These are phyloP conservation scores for Hanseniaspora occidentalis DNA, from an alignment of 805 yeast species.

Conservation along the genomic window DNA sequence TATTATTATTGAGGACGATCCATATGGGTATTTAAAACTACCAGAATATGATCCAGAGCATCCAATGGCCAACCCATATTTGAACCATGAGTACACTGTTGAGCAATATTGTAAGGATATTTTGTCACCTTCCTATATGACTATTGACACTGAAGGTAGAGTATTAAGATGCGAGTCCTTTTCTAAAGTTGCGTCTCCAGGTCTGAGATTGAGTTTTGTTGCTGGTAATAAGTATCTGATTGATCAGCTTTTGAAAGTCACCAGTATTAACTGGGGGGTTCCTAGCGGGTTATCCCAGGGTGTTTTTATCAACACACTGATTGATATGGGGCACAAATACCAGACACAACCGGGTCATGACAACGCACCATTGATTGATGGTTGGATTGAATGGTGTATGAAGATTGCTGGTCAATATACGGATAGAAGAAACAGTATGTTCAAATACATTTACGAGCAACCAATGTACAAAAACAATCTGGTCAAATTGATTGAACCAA, in stretches of 20 bases:
- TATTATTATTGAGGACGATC: conserved; percentile 58
- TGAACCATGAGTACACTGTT: conserved; percentile 19
- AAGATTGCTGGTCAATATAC: conserved; percentile 35
- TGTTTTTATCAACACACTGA: conserved; percentile 36
- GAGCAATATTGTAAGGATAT: conserved; percentile 34
- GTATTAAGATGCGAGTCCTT: conserved; percentile 52
- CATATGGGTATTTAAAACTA: conserved; percentile 48
- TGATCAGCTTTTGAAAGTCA: conserved; percentile 28
- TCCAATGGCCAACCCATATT: conserved; percentile 21
- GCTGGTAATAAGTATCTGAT: conserved; percentile 38
- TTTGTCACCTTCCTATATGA: conserved; percentile 37
- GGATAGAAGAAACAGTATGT: conserved; percentile 30
- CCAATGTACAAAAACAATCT: conserved; percentile 30
- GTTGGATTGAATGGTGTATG: conserved; percentile 37
- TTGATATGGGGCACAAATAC: conserved; percentile 25
- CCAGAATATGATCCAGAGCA: conserved; percentile 26
- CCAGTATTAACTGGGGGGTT: conserved; percentile 37
- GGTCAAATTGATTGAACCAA: conserved; percentile 35
- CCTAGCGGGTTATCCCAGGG: conserved; percentile 50
- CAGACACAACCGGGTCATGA: conserved; percentile 2
- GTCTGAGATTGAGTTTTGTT: conserved; percentile 49
- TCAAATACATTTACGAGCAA: conserved; percentile 25
- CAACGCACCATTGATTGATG: conserved; percentile 23
- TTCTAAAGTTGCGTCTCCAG: conserved; percentile 57
- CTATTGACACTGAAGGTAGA: conserved; percentile 48